Evolutionary conservation across 2,329 filamentous ascomycete species (phyloP), one percentile per base, ranked within the genome.

Genomic region (Hypoxylon rubiginosum): DNA sequence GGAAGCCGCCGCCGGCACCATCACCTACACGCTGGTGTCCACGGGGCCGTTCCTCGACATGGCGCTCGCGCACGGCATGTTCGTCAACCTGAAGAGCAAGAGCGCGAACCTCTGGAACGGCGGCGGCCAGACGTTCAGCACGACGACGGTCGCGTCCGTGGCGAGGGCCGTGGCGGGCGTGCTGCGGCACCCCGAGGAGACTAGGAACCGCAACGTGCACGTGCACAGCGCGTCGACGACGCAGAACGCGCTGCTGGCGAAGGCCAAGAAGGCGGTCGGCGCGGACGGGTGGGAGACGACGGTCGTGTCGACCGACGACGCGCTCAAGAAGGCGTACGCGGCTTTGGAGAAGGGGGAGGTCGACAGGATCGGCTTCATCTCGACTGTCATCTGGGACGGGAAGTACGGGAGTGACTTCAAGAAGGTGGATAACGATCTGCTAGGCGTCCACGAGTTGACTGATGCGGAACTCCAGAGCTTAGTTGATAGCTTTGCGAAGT

Each of bases 201-300:
- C 85, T 0, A 82, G 78, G 64, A 89, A 90, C 71, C 79, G 83
- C 51, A 82, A 83, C 64, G 75, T 90, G 26, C 85, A 82, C 64
- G 73, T 89, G 10, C 82, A 83, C 10, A 84, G 81, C 2, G 83
- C 85, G 55, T 79, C 79, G 13, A 80, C 82, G 0, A 83, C 82
- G 0, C 85, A 88, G 74, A 83, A 82, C 2, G 78, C 87, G 52
- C 75, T 90, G 1, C 71, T 88, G 2, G 76, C 64, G 28, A 52
- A 69, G 2, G 70, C 67, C 1, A 71, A 74, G 57, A 74, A 75
- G 59, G 61, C 57, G 19, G 62, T 66, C n/a, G 71, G 72, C 1
- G 5, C 58, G 13, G 62, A 71, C 2, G 73, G 70, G 28, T 74
- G 78, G 67, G 75, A 68, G 7, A 63, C 67, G 10, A 72, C 71